These are phyloP conservation scores for Babesia microti DNA, from an alignment of 169 alveolate species.

Conservation along the genomic window DNA sequence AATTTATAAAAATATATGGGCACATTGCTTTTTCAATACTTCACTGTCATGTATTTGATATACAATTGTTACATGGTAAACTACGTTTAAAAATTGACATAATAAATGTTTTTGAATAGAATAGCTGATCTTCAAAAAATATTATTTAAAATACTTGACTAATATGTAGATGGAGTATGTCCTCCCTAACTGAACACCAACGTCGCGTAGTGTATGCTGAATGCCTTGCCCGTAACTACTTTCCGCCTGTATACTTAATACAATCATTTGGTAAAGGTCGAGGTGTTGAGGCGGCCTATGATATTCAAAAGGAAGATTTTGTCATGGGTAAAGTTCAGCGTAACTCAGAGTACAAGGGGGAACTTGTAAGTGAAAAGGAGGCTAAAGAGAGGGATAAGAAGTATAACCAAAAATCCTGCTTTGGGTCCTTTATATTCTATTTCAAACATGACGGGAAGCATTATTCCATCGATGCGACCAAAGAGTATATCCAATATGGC, in stretches of 20 bases:
- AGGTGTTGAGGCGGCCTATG: constrained; percentile 72
- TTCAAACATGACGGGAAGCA: constrained; percentile 59
- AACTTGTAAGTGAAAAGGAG: constrained; percentile 61
- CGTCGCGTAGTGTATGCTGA: constrained; percentile 15
- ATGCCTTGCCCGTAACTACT: constrained; percentile 17
- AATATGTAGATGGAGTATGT: constrained; percentile 9
- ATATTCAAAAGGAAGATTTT: constrained; percentile 67
- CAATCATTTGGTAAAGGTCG: constrained; percentile 58
- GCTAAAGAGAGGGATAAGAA: constrained; percentile 58
- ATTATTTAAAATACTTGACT: neutral
- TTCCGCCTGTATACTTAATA: constrained; percentile 28
- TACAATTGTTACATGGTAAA: no score
- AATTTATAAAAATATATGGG: no score
- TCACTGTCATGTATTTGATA: no score
- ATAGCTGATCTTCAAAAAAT: neutral
- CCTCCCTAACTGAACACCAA: constrained; percentile 19
- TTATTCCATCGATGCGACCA: constrained; percentile 78
- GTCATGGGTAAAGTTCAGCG: constrained; percentile 29
- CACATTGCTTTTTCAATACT: no score
- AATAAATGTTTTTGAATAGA: no score
- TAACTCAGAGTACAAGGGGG: constrained; percentile 68
- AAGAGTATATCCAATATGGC: constrained; percentile 63
- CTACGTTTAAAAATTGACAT: no score
- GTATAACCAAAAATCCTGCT: constrained; percentile 31
- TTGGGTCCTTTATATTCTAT: constrained; percentile 71